Evolutionary conservation across 176 grass and related monocot genomes (phyloP), one percentile per base, ranked within the genome.

Genomic region (Raddia guianensis): DNA sequence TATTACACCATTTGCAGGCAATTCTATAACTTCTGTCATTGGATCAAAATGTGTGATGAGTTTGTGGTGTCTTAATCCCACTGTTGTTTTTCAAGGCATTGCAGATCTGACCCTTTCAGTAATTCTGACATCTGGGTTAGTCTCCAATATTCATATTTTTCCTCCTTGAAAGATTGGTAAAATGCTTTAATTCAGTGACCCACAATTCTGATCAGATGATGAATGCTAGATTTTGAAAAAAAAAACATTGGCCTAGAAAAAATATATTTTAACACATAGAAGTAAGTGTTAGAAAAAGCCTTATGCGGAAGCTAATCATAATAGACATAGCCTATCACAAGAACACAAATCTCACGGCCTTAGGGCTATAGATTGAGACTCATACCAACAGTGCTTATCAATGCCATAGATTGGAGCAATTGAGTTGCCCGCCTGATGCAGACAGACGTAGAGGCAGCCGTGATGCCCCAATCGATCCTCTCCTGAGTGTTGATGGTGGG

Each of bases 61-160:
- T 81, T 91, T 98, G 53, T 98, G 95, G 95, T 98, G 95, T 76
- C 89, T 98, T 54, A 94, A 92, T 87, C 95, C 95, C 72, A 81
- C 90, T 83, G 81, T 98, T 83, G 90, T 94, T 71, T 98, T 98
- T 75, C 86, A 59, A 87, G 95, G 86, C 44, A 94, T 98, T 75
- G 95, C 92, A 70, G 68, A 86, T 83, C 53, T 83, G 12, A 87
- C 88, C 68, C 95, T 91, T 73, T 98, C 95, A 49, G 88, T 98
- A 81, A 94, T 98, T 81, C 86, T 98, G 69, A 98, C 95, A 71
- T 98, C 95, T 75, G 95, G 95, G 95, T 94, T 82, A 87, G 60
- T 49, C 11, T 79, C 34, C 18, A 52, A 52, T 4, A 56, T 12
- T 82, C 21, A 37, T 42, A 32, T 32, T 54, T 83, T 12, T 42